Evolutionary conservation across 106 monocot species (phyloP), one percentile per base, ranked within the genome.

Genomic region (Dendrobium nobile): DNA sequence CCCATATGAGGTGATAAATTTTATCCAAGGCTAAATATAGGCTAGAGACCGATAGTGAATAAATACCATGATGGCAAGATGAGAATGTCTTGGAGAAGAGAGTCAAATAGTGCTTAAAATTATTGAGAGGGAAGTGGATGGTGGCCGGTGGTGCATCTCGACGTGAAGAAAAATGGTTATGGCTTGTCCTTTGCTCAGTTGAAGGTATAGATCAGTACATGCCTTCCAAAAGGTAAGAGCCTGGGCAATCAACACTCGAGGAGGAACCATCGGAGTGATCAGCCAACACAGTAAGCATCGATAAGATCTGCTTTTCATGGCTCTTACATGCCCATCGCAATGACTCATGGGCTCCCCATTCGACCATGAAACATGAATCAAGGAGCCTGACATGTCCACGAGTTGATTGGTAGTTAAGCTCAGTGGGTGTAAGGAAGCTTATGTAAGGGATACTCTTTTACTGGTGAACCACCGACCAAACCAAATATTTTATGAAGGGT

Each of bases 101-200:
- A 82, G 75, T 82, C 80, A 80, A 80, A 80, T 72, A 80, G 72
- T 80, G 54, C 75, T 82, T 82, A 47, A 81, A 85, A 81, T 85
- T 85, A 47, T 41, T 47, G 18, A 41, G 67, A 85, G 80, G 80
- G 54, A 85, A 85, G 73, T 31, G 77, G 44, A 81, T 85, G 77
- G 78, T 79, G 81, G 85, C 58, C 78, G 41, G 11, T 51, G 51
- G 75, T 84, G 85, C 70, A 41, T 27, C 79, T n/a, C 47, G 10
- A 33, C 37, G 75, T 2, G 74, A 58, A 70, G 83, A 54, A 28
- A 79, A 79, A 80, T 42, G 79, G 47, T 70, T 24, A 2, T 26
- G 77, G 55, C 72, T 55, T 75, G 70, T 84, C 79, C 44, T 75
- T 79, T 68, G 72, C 84, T 82, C 67, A 79, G 67, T 82, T 89